phyloP scores from a whole-genome alignment of 176 grass and related monocot species.

The Bromus sterilis region DNA sequence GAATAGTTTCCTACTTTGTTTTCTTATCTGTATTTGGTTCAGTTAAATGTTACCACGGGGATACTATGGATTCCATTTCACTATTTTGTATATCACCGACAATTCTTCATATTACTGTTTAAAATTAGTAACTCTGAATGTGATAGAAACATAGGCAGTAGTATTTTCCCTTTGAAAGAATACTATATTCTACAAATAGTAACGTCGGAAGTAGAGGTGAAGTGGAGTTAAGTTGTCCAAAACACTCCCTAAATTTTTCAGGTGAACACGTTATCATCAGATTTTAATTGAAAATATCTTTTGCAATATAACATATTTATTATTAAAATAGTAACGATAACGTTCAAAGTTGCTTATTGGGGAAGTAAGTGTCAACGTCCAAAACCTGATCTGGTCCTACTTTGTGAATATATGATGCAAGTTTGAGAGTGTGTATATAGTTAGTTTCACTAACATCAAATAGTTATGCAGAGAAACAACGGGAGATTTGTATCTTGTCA shows the following conservation, averaged over 20 bases:
- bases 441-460: background rate
- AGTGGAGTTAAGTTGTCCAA: background rate
- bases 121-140: background rate
- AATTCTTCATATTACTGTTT: background rate
- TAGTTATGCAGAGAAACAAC: conserved; percentile 45
- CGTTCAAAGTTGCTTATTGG: background rate
- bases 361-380: background rate
- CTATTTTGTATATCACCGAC: background rate
- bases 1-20: background rate
- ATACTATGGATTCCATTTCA: background rate
- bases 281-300: background rate
- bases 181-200: background rate
- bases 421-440: background rate
- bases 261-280: background rate
- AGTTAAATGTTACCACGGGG: background rate
- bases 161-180: background rate
- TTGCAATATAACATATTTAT: background rate
- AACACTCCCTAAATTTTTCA: background rate
- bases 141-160: background rate
- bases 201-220: background rate
- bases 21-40: background rate
- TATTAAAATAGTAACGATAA: background rate
- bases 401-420: no score
- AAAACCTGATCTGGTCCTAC: background rate
- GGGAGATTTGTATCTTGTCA: conserved; percentile 46